phyloP scores from a whole-genome alignment of 306 rosid genomes.

The Prinsepia uniflora region DNA sequence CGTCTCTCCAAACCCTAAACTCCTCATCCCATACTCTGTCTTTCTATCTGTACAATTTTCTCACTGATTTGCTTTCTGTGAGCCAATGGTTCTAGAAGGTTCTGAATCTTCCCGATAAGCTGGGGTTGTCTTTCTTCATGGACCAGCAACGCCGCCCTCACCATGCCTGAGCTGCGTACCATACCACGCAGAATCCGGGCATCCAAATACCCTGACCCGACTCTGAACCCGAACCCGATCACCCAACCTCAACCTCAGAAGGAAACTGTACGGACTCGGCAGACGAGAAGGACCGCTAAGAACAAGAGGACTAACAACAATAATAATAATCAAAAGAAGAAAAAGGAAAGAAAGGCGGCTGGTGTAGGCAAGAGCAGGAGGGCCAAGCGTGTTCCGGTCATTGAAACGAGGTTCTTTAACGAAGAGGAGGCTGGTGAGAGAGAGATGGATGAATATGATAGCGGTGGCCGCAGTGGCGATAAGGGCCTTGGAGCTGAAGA shows the following conservation, averaged over 20 bases:
- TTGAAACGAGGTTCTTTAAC: conserved; percentile 29
- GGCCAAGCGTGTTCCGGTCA: neutral
- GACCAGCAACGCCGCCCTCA: conserved; percentile 35
- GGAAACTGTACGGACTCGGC: conserved; percentile 27
- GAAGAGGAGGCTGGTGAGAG: conserved; percentile 19
- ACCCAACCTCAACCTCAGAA: conserved; percentile 8
- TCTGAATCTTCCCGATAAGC: conserved; percentile 28
- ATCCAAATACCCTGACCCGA: conserved; percentile 17
- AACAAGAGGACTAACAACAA: conserved; percentile 23
- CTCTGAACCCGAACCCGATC: conserved; percentile 29
- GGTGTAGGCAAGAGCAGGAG: neutral
- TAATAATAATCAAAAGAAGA: conserved; percentile 33
- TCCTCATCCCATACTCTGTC: neutral
- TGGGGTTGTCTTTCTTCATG: conserved; percentile 31
- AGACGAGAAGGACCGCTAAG: conserved; percentile 19
- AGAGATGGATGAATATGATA: conserved; percentile 72
- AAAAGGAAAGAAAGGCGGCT: neutral
- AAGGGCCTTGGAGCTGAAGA: conserved; percentile 69
- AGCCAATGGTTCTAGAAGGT: conserved; percentile 33
- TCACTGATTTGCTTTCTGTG: conserved; percentile 15
- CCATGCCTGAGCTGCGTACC: conserved; percentile 57
- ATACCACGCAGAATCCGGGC: conserved; percentile 34
- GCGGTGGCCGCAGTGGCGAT: conserved; percentile 71
- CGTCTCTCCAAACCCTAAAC: conserved; percentile 31
- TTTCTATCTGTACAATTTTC: neutral